Conservation (phyloP, 495 filamentous ascomycete species). For the Penicillium ochrochloron region DNA sequence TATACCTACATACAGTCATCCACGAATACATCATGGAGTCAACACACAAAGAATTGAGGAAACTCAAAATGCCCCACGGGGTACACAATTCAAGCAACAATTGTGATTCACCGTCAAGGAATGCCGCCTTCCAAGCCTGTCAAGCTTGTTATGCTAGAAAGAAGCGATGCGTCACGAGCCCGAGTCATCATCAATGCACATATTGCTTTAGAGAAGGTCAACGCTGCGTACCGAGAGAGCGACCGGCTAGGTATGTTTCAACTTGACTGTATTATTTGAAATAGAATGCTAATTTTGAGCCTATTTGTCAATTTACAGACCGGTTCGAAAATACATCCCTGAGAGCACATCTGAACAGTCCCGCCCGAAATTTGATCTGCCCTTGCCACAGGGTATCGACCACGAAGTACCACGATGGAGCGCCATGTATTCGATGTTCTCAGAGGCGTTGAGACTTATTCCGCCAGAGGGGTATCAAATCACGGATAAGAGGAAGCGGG, state of each 20-base stretch:
- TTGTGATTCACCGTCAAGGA: not conserved
- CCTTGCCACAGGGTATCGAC: slow-evolving; percentile 16
- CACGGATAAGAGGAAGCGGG: not conserved
- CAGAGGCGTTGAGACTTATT: slow-evolving; percentile 19
- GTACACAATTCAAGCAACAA: not conserved
- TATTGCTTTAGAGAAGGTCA: slow-evolving; percentile 21
- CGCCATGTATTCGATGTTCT: slow-evolving; percentile 20
- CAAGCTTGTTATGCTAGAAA: slow-evolving; percentile 25
- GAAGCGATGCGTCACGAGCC: slow-evolving; percentile 22
- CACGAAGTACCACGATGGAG: slow-evolving; percentile 22
- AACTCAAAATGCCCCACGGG: not conserved
- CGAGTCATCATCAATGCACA: slow-evolving; percentile 19
- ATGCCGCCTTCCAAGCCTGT: slow-evolving; percentile 10
- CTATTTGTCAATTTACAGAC: not conserved
- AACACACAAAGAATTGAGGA: not conserved
- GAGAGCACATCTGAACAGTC: not conserved
- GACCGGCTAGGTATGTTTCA: slow-evolving; percentile 14
- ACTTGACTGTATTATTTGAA: too few relatives aligned
- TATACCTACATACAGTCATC: not conserved
- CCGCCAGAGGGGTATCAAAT: slow-evolving; percentile 9
- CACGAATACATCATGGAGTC: not conserved
- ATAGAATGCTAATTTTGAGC: not conserved
- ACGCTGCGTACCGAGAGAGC: slow-evolving; percentile 20
- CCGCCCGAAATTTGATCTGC: slow-evolving; percentile 8
- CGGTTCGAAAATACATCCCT: not conserved